These are phyloP conservation scores for Purpureocillium lavendulum DNA, from an alignment of 2,329 filamentous ascomycete genomes.

Conservation along the genomic window DNA sequence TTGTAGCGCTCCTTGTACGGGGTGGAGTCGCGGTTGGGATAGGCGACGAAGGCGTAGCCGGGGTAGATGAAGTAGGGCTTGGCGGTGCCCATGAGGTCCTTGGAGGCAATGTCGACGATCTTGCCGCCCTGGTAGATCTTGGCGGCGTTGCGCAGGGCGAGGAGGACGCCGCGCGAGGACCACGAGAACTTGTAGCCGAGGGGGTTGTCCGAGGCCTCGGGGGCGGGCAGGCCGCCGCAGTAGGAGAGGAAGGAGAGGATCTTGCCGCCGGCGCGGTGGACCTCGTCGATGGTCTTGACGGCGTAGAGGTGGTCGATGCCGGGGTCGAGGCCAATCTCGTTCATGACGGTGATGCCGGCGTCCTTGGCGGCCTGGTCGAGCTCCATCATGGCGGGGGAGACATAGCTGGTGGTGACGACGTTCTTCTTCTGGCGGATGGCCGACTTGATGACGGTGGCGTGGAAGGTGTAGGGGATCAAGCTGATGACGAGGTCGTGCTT, in stretches of 20 bases:
- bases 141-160: constrained; percentile 80
- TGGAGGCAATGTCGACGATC: constrained; percentile 51
- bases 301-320: constrained; percentile 72
- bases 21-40: constrained; percentile 87
- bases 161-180: constrained; percentile 73
- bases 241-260: constrained; percentile 74
- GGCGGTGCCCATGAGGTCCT: constrained; percentile 75
- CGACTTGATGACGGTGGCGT: constrained; percentile 82
- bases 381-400: constrained; percentile 86
- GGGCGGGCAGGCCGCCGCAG: constrained; percentile 71
- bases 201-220: constrained; percentile 75
- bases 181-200: constrained; percentile 84
- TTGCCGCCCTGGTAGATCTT: constrained; percentile 76
- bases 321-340: constrained; percentile 80
- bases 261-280: constrained; percentile 83
- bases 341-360: constrained; percentile 94
- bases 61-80: constrained; percentile 90
- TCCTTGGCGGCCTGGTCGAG: constrained; percentile 76
- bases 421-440: constrained; percentile 92
- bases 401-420: constrained; percentile 91
- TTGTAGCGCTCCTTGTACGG: constrained; percentile 81
- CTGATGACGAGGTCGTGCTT: constrained; percentile 73
- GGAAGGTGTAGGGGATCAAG: constrained; percentile 88
- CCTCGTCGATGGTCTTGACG: constrained; percentile 78
- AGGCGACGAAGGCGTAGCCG: constrained; percentile 78